These are phyloP conservation scores for Tuctoria greenei DNA, from an alignment of 176 grass and related monocot species.

Conservation along the genomic window DNA sequence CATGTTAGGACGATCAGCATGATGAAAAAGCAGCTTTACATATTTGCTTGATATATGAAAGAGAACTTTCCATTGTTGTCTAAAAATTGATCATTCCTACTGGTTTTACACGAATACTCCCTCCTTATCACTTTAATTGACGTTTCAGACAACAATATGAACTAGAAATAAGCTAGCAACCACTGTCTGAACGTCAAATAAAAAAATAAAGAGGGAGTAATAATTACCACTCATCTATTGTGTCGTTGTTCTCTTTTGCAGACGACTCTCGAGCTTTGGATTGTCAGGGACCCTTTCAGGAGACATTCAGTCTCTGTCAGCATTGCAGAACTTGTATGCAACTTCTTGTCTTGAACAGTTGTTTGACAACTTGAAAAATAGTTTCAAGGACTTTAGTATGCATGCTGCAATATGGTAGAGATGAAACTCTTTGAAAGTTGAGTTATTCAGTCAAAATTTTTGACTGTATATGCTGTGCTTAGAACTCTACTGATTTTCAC, in stretches of 20 bases:
- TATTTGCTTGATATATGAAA: neutral
- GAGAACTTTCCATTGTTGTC: too few species aligned
- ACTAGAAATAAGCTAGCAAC: too few species aligned
- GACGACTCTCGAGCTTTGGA: constrained; percentile 63
- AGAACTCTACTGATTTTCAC: neutral
- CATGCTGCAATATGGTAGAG: neutral
- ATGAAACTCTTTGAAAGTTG: neutral
- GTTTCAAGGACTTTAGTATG: neutral
- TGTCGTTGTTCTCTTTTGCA: constrained; percentile 37
- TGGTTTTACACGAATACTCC: neutral
- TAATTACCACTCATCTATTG: neutral
- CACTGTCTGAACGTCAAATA: too few species aligned
- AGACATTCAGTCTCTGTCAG: constrained; percentile 60
- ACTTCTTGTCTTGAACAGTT: constrained; percentile 11
- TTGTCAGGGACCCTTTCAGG: constrained; percentile 66
- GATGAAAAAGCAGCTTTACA: constrained; percentile 4
- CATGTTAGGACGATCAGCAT: constrained; percentile 54
- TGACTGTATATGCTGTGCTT: neutral
- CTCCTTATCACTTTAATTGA: too few species aligned
- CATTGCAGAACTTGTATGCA: constrained; percentile 54
- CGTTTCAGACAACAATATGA: too few species aligned
- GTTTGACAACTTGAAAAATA: neutral
- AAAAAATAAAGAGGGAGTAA: too few species aligned
- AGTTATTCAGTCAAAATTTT: neutral
- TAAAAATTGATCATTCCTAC: neutral